Evolutionary conservation across 768 basidiomycete species (phyloP).

Genomic region (Brasilioporus rufonigricans): DNA sequence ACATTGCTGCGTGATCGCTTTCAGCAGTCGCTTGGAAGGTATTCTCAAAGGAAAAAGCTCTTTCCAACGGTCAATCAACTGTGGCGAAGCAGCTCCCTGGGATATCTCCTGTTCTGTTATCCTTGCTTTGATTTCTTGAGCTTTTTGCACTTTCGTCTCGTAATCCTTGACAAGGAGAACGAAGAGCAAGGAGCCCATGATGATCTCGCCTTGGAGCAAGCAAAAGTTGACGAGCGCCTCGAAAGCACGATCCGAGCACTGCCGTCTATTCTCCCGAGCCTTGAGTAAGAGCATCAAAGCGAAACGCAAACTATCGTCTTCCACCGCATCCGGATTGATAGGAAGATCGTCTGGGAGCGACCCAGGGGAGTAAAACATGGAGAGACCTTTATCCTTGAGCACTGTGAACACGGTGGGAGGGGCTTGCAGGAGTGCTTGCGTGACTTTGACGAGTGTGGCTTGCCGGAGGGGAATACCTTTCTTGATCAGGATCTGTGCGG

Average conservation of each 20-base stretch:
- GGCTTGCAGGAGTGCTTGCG: slow-evolving; percentile 14
- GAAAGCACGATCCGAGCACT: slow-evolving; percentile 60
- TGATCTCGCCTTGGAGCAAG: slow-evolving; percentile 74
- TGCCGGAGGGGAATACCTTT: slow-evolving; percentile 49
- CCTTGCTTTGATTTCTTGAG: slow-evolving; percentile 25
- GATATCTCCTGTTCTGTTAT: slow-evolving; percentile 17
- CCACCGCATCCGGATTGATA: slow-evolving; percentile 36
- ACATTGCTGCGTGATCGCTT: slow-evolving; percentile 30
- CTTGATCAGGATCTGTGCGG: slow-evolving; percentile 52
- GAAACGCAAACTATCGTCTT: slow-evolving; percentile 42
- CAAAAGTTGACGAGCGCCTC: slow-evolving; percentile 59
- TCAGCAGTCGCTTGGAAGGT: slow-evolving; percentile 32
- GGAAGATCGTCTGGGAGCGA: slow-evolving; percentile 21
- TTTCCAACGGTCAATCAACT: slow-evolving; percentile 21
- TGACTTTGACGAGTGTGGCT: slow-evolving; percentile 47
- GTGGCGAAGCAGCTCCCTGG: slow-evolving; percentile 12
- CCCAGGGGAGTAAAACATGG: slow-evolving; percentile 16
- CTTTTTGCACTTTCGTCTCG: slow-evolving; percentile 39
- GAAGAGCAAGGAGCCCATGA: slow-evolving; percentile 72
- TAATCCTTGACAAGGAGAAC: slow-evolving; percentile 63
- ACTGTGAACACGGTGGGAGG: slow-evolving; percentile 24
- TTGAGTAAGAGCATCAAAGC: slow-evolving; percentile 52
- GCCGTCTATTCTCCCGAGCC: slow-evolving; percentile 54
- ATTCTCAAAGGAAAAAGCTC: slow-evolving; percentile 9
- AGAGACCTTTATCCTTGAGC: slow-evolving; percentile 16